Percentiles rank a stretch among this genome's conserved stretches.
These are phyloP conservation scores for Dendryphion nanum DNA, from an alignment of 2,329 filamentous ascomycete genomes.

Conservation along the genomic window DNA sequence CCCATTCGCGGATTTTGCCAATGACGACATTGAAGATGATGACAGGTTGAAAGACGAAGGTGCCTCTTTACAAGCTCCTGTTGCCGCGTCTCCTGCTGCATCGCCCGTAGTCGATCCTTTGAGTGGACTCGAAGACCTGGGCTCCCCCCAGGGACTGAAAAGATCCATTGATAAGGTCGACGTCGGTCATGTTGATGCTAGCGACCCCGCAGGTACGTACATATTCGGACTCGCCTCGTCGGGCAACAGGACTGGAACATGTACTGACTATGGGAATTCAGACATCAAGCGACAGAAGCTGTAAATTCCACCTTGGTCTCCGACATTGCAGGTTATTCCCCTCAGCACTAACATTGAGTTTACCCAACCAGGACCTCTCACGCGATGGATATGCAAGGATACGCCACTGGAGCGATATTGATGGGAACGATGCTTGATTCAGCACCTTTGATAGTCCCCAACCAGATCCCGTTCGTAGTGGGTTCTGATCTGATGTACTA, in stretches of 20 bases:
- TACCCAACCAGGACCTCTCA: too few relatives aligned
- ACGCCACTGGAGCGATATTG: too few relatives aligned
- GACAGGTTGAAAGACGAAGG: constrained; percentile 18
- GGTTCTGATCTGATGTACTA: too few relatives aligned
- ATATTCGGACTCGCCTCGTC: background rate
- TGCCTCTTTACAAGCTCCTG: constrained; percentile 23
- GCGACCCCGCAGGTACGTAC: constrained; percentile 29
- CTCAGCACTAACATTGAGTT: too few relatives aligned
- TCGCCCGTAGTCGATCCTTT: constrained; percentile 23
- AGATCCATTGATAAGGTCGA: constrained; percentile 33
- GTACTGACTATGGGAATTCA: constrained; percentile 15
- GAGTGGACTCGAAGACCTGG: constrained; percentile 15
- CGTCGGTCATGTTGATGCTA: constrained; percentile 23
- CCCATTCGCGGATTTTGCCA: background rate
- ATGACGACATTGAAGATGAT: constrained; percentile 1
- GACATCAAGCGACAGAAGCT: constrained; percentile 32
- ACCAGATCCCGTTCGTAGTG: too few relatives aligned
- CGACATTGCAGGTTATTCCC: too few relatives aligned
- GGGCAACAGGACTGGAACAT: background rate
- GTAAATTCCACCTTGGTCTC: too few relatives aligned
- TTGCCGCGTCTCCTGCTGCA: constrained; percentile 27
- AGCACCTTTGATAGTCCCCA: too few relatives aligned
- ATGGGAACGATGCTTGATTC: too few relatives aligned
- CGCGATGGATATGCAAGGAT: too few relatives aligned
- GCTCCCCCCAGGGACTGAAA: constrained; percentile 32